Conservation (phyloP, 257 asterid species). For the Oldenlandia corymbosa region DNA sequence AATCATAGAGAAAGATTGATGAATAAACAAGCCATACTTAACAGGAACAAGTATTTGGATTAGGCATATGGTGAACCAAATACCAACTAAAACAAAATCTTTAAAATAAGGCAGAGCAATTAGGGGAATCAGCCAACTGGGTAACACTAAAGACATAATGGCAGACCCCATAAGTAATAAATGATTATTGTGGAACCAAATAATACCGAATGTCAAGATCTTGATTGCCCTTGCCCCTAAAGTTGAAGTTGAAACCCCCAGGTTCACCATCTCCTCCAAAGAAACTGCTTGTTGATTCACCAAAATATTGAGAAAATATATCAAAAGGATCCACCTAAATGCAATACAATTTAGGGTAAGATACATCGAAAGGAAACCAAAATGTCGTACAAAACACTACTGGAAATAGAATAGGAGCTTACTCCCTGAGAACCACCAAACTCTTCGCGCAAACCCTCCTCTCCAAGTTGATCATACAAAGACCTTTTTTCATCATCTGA, state of each 20-base stretch:
- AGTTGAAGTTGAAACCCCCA: conserved; percentile 48
- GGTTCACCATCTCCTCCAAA: conserved; percentile 60
- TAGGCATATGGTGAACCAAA: not conserved
- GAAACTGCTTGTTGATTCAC: conserved; percentile 52
- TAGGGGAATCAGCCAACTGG: not conserved
- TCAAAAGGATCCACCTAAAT: conserved; percentile 85
- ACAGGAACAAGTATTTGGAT: not conserved
- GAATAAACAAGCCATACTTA: not conserved
- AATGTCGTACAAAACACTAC: not conserved
- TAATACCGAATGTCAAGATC: conserved; percentile 82
- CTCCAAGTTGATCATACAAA: conserved; percentile 82
- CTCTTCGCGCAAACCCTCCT: conserved; percentile 75
- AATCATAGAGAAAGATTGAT: not conserved
- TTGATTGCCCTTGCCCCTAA: conserved; percentile 43
- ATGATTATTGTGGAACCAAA: not conserved
- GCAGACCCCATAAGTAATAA: not conserved
- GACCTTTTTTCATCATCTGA: conserved; percentile 87
- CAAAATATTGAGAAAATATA: conserved; percentile 67
- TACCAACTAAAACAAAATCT: not conserved
- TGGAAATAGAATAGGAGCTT: conserved; percentile 21
- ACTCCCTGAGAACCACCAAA: conserved; percentile 64
- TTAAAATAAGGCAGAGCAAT: not conserved
- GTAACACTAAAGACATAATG: not conserved
- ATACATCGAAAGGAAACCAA: not conserved
- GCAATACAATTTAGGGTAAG: conserved; percentile 8